Percentiles rank a stretch among this genome's conserved stretches.
These are phyloP conservation scores for Pseudogymnoascus destructans DNA, from an alignment of 2,329 filamentous ascomycete genomes.

Conservation along the genomic window DNA sequence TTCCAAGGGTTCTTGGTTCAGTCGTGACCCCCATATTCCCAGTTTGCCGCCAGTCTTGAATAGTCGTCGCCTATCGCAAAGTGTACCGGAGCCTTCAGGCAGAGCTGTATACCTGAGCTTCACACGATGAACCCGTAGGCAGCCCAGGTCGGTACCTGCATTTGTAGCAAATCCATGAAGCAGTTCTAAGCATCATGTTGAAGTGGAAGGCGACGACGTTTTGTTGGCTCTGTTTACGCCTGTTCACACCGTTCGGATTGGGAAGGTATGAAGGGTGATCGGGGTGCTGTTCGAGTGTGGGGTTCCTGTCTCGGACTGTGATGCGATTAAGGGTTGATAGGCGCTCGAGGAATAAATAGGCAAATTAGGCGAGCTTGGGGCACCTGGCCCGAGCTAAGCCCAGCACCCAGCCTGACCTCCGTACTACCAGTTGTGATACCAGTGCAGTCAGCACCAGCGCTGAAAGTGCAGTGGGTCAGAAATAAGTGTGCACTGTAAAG, in stretches of 20 bases:
- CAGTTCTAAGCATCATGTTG: neutral
- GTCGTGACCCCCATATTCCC: neutral
- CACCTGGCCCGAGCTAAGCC: too few relatives aligned
- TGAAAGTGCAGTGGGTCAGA: neutral
- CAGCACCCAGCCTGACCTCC: too few relatives aligned
- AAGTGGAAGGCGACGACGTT: neutral
- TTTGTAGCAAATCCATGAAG: neutral
- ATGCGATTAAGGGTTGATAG: neutral
- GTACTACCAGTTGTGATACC: slow-evolving; percentile 2
- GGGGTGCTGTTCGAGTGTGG: neutral
- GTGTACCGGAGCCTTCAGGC: neutral
- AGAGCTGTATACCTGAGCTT: neutral
- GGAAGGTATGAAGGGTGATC: slow-evolving; percentile 4
- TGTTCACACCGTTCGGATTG: neutral
- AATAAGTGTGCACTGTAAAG: neutral
- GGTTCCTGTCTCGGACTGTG: neutral
- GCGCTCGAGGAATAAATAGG: neutral
- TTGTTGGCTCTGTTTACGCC: neutral
- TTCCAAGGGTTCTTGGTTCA: too few relatives aligned
- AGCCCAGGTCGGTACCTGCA: neutral
- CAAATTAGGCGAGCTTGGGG: neutral
- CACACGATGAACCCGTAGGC: neutral
- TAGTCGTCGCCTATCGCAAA: neutral
- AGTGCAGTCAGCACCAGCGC: neutral
- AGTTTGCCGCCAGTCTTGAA: neutral